A percentile compares a stretch with the other conserved stretches of the same genome.
Evolutionary conservation across 768 basidiomycete species (phyloP).

Genomic region (Mycena haematopus): DNA sequence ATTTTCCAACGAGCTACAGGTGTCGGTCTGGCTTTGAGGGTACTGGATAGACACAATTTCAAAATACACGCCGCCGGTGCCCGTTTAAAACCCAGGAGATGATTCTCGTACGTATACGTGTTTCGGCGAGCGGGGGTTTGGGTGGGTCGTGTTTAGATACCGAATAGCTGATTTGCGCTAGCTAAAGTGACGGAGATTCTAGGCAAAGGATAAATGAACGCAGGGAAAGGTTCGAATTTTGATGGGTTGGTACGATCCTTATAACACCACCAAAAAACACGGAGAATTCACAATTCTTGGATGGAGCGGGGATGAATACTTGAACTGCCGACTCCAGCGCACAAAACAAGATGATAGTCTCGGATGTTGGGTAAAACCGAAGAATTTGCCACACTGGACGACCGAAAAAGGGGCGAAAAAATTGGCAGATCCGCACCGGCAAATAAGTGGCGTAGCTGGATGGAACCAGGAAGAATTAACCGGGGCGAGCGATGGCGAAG

Average conservation of each 20-base stretch:
- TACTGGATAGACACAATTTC: neutral
- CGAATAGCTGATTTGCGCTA: conserved; percentile 25
- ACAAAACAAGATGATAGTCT: neutral
- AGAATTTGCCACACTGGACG: neutral
- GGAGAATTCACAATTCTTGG: too few relatives aligned
- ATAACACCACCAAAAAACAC: neutral
- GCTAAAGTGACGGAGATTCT: conserved; percentile 19
- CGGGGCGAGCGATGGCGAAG: conserved; percentile 12
- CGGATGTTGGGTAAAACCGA: conserved; percentile 19
- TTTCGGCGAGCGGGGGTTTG: conserved; percentile 1
- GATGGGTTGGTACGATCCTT: neutral
- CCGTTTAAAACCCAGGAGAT: neutral
- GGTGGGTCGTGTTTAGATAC: neutral
- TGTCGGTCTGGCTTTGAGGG: neutral
- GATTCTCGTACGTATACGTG: conserved; percentile 3
- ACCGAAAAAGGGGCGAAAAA: neutral
- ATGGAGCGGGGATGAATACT: too few relatives aligned
- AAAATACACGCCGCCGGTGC: neutral
- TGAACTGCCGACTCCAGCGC: too few relatives aligned
- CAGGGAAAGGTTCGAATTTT: neutral
- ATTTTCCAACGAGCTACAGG: neutral
- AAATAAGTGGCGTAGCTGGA: conserved; percentile 20
- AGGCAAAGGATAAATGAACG: neutral
- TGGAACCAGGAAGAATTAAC: neutral
- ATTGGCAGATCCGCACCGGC: conserved; percentile 14